These are phyloP conservation scores for Bryum argenteum DNA, from an alignment of 225 moss, liverwort and hornwort species.

Conservation along the genomic window DNA sequence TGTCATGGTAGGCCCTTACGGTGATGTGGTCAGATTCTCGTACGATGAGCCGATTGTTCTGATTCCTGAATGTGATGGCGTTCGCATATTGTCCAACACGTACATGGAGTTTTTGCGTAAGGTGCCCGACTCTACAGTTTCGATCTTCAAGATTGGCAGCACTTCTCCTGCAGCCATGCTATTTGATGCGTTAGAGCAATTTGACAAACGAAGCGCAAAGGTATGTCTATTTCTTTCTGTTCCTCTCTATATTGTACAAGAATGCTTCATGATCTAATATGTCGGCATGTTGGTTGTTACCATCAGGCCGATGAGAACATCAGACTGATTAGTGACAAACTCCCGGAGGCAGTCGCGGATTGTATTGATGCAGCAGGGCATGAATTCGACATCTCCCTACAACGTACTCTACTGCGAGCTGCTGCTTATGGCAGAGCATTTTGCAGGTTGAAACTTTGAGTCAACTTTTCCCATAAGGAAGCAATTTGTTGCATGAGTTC, in stretches of 20 bases:
- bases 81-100: conserved; percentile 87
- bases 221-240: conserved; percentile 35
- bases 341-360: conserved; percentile 88
- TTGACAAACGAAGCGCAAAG: conserved; percentile 96
- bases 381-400: conserved; percentile 87
- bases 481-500: not conserved
- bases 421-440: conserved; percentile 98
- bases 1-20: conserved; percentile 93
- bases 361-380: conserved; percentile 99
- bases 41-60: conserved; percentile 90
- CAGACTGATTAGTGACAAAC: conserved; percentile 78
- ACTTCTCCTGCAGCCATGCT: conserved; percentile 95
- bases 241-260: conserved; percentile 8
- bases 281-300: conserved; percentile 25
- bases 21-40: conserved; percentile 75
- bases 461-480: not conserved
- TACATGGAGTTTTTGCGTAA: conserved; percentile 92
- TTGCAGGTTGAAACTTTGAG: conserved; percentile 70
- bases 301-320: conserved; percentile 97
- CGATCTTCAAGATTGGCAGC: conserved; percentile 97
- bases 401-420: conserved; percentile 88
- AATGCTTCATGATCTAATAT: conserved; percentile 16
- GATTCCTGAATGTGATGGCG: conserved; percentile 92
- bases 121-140: conserved; percentile 85
- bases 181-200: conserved; percentile 98